phyloP scores from a whole-genome alignment of 306 rosid species.

The Lupinus albus region DNA sequence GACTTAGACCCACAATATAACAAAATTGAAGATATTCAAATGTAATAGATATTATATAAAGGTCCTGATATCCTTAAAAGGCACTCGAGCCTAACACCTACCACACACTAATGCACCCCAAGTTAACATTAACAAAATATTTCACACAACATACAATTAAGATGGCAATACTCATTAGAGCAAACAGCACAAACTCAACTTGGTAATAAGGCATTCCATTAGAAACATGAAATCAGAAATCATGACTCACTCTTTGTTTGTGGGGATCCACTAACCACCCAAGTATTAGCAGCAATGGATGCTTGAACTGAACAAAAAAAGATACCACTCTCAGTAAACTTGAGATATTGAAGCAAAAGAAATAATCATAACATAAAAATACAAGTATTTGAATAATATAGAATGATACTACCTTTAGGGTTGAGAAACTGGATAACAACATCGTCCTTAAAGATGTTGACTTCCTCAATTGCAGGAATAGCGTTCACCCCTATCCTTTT shows the following conservation, averaged over 20 bases:
- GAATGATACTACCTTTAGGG: constrained; percentile 69
- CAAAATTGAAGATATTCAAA: neutral
- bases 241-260: constrained; percentile 96
- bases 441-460: constrained; percentile 94
- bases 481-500: constrained; percentile 98
- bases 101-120: neutral
- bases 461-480: constrained; percentile 95
- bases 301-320: constrained; percentile 80
- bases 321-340: neutral
- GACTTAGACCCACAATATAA: neutral
- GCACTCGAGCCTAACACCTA: neutral
- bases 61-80: neutral
- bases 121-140: neutral
- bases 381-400: neutral
- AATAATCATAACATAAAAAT: neutral
- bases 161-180: neutral
- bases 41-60: neutral
- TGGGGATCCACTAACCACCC: constrained; percentile 98
- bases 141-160: neutral
- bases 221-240: neutral
- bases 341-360: neutral
- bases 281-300: constrained; percentile 94
- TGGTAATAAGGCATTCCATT: neutral
- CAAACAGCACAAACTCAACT: neutral
- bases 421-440: constrained; percentile 86